Percentiles rank a stretch among this genome's conserved stretches.
These are phyloP conservation scores for Micractinium sp. DNA, from an alignment of 139 green algal species.

Conservation along the genomic window DNA sequence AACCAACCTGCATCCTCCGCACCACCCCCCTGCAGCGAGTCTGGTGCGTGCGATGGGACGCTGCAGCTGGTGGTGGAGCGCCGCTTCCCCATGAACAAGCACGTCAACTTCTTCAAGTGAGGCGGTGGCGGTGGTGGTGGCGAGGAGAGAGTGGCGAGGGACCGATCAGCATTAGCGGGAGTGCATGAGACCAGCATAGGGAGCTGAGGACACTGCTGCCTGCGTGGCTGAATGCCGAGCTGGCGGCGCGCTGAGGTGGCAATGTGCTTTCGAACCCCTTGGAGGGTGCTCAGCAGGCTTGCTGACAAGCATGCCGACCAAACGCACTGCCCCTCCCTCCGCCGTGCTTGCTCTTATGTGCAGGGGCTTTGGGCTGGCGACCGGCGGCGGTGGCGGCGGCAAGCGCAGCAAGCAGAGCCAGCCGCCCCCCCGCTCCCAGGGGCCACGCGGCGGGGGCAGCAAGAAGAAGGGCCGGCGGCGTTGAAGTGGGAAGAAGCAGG, in stretches of 20 bases:
- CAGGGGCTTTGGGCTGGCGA: constrained; percentile 7
- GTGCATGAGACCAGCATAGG: too few species aligned
- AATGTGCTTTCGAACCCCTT: too few species aligned
- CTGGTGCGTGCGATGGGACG: neutral
- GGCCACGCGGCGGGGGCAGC: neutral
- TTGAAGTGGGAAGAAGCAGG: neutral
- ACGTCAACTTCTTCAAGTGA: constrained; percentile 32
- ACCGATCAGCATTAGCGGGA: too few species aligned
- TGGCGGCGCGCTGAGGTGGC: too few species aligned
- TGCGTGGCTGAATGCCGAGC: too few species aligned
- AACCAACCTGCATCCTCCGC: neutral
- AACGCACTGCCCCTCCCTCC: neutral
- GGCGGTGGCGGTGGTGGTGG: neutral
- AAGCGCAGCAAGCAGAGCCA: neutral
- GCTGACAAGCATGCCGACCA: too few species aligned
- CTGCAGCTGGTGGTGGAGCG: constrained; percentile 6
- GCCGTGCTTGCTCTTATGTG: neutral
- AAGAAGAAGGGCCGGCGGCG: constrained; percentile 30
- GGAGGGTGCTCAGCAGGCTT: too few species aligned
- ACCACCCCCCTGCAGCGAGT: constrained; percentile 11
- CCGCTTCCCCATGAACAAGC: constrained; percentile 21
- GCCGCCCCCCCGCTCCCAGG: neutral
- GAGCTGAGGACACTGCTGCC: too few species aligned
- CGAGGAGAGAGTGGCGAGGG: too few species aligned
- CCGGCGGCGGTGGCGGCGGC: neutral